These are phyloP conservation scores for Lolium rigidum DNA, from an alignment of 176 grass and related monocot genomes.

Conservation along the genomic window DNA sequence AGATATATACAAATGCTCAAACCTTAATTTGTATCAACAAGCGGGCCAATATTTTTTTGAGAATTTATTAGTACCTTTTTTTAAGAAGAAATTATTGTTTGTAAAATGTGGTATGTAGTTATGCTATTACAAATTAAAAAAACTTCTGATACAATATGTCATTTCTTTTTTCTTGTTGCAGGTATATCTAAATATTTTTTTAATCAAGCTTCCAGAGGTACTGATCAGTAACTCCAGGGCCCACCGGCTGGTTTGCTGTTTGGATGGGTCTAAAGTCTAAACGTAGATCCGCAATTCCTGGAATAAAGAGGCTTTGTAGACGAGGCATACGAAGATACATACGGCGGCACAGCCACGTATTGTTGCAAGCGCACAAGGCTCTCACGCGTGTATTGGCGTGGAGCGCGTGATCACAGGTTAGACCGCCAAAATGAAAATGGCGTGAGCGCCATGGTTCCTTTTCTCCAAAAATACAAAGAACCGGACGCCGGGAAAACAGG, in stretches of 20 bases:
- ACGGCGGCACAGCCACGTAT: not conserved
- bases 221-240: not conserved
- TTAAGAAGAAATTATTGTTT: not conserved
- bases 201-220: not conserved
- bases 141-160: not conserved
- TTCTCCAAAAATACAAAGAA: not conserved
- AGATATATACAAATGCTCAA: not conserved
- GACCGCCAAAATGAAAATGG: constrained; percentile 34
- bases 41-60: not conserved
- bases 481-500: not conserved
- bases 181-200: not conserved
- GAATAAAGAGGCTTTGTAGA: not conserved
- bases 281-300: not conserved
- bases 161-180: not conserved
- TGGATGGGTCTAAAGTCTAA: not conserved
- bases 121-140: not conserved
- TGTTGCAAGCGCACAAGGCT: constrained; percentile 21
- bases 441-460: constrained; percentile 15
- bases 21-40: not conserved
- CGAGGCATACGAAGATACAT: not conserved
- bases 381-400: constrained; percentile 32
- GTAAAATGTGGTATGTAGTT: not conserved
- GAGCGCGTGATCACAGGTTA: constrained; percentile 35
- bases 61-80: not conserved
- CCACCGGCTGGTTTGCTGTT: not conserved